These are phyloP conservation scores for Tolypocladium tundrense DNA, from an alignment of 2,329 filamentous ascomycete species.

Conservation along the genomic window DNA sequence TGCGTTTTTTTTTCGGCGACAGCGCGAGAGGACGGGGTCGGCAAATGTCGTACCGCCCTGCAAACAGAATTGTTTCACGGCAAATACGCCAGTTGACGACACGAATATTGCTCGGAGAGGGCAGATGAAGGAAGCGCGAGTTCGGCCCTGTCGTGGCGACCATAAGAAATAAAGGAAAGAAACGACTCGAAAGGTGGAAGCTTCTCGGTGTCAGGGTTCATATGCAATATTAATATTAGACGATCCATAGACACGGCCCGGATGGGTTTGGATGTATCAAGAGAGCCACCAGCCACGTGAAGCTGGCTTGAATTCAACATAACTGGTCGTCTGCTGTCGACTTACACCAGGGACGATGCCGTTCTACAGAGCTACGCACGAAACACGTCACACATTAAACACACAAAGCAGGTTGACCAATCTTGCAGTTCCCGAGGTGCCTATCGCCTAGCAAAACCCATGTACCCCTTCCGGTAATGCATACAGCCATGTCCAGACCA, in stretches of 20 bases:
- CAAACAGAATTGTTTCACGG: background rate
- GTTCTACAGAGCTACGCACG: background rate
- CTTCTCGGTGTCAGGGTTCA: background rate
- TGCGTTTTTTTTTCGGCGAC: background rate
- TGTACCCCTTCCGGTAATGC: background rate
- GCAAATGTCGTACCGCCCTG: background rate
- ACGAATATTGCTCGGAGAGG: background rate
- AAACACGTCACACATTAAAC: background rate
- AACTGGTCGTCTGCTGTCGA: background rate
- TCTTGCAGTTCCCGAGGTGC: background rate
- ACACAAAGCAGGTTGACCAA: background rate
- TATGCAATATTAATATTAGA: background rate
- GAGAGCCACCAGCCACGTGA: background rate
- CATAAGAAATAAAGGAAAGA: background rate
- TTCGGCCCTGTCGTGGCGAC: background rate
- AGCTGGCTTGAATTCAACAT: background rate
- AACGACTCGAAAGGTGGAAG: background rate
- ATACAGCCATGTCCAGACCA: background rate
- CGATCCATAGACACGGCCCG: background rate
- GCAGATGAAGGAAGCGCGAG: background rate
- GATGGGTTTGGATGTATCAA: background rate
- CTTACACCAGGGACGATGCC: background rate
- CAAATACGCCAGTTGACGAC: background rate
- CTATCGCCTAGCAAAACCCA: background rate
- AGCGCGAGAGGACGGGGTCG: background rate